Evolutionary conservation across 805 yeast genomes (phyloP).

Genomic region (Barnettozyma salicaria): DNA sequence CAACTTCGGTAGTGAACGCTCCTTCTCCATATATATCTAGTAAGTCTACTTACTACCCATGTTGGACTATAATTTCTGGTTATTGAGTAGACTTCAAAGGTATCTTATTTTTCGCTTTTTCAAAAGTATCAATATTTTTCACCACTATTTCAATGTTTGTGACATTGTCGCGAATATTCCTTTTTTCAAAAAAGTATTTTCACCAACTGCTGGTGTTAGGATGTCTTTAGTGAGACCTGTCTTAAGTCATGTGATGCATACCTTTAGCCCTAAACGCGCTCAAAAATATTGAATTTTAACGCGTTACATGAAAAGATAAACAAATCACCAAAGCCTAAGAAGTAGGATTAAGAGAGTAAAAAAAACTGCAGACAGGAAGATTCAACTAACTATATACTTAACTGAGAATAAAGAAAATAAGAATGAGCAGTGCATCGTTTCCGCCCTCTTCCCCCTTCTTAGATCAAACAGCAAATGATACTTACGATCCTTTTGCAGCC

Average conservation of each 20-base stretch:
- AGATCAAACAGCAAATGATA: constrained; percentile 15
- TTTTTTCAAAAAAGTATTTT: constrained; percentile 1
- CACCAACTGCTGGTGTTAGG: not conserved
- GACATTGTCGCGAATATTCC: constrained; percentile 5
- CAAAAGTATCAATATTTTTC: constrained; percentile 7
- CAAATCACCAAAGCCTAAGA: constrained; percentile 3
- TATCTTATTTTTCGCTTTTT: constrained; percentile 6
- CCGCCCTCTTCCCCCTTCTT: constrained; percentile 37
- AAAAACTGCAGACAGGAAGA: not conserved
- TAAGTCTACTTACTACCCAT: constrained; percentile 66
- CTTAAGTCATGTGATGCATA: not conserved
- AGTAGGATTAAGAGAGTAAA: not conserved
- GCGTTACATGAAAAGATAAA: constrained; percentile 12
- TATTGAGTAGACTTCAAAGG: constrained; percentile 7
- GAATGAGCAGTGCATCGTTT: constrained; percentile 24
- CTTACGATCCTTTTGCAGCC: constrained; percentile 17
- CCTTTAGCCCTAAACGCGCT: not conserved
- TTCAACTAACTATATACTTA: not conserved
- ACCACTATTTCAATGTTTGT: not conserved
- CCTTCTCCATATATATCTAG: not conserved
- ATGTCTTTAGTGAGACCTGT: not conserved
- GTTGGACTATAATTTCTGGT: constrained; percentile 36
- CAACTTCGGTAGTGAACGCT: not conserved
- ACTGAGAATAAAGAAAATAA: too few species aligned
- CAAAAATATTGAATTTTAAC: not conserved